Evolutionary conservation across 768 basidiomycete genomes (phyloP).

Genomic region (Boletellus emodensis): DNA sequence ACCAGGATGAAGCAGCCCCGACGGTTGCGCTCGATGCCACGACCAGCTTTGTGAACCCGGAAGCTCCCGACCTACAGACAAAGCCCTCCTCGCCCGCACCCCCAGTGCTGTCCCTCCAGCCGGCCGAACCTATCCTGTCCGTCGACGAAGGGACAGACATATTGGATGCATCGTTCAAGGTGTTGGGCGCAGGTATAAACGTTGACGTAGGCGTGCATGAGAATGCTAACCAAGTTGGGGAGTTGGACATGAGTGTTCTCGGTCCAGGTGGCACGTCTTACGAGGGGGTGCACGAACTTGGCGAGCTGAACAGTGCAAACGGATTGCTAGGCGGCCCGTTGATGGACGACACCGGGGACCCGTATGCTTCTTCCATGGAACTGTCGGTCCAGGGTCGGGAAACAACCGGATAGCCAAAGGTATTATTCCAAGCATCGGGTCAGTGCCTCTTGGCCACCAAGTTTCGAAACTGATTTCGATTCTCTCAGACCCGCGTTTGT

Average conservation of each 20-base stretch:
- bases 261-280: conserved; percentile 62
- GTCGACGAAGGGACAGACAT: conserved; percentile 38
- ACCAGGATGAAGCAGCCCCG: conserved; percentile 53
- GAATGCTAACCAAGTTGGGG: conserved; percentile 34
- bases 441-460: not conserved
- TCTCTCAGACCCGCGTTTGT: not conserved
- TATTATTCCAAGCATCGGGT: not conserved
- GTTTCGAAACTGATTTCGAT: conserved; percentile 3
- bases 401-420: conserved; percentile 6
- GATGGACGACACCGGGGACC: conserved; percentile 58
- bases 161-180: conserved; percentile 56
- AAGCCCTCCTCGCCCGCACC: conserved; percentile 69
- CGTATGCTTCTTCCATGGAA: conserved; percentile 43
- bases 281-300: conserved; percentile 50
- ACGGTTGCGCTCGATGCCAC: conserved; percentile 41
- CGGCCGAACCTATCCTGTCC: conserved; percentile 42
- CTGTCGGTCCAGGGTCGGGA: conserved; percentile 11
- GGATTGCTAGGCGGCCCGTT: conserved; percentile 55
- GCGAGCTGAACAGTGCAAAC: conserved; percentile 52
- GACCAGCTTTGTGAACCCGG: conserved; percentile 31
- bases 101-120: conserved; percentile 52
- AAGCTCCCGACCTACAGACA: conserved; percentile 46
- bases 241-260: conserved; percentile 60
- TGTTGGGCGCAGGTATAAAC: conserved; percentile 45
- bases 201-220: conserved; percentile 39